Percentiles rank a stretch among this genome's conserved stretches.
Evolutionary conservation across 257 asterid species (phyloP).

Genomic region (Lithospermum erythrorhizon): DNA sequence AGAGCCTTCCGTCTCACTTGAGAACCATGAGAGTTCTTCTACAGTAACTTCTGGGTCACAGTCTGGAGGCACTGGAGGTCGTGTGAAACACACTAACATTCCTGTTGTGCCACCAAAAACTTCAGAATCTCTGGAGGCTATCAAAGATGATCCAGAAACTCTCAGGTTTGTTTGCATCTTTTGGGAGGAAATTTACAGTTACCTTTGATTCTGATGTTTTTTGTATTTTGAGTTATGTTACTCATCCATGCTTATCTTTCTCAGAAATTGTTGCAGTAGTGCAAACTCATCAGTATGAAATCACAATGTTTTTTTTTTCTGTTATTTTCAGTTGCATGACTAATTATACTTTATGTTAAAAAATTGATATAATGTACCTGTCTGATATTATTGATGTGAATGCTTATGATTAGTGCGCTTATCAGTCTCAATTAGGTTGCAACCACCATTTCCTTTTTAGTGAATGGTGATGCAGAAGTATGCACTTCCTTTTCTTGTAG

Average conservation of each 20-base stretch:
- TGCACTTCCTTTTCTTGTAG: neutral
- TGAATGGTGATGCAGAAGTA: neutral
- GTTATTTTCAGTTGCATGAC: no score
- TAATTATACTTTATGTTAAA: no score
- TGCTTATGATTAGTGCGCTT: neutral
- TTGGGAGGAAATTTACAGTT: neutral
- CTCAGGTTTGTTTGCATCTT: slow-evolving; percentile 45
- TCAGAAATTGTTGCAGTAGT: no score
- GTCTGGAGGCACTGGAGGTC: slow-evolving; percentile 18
- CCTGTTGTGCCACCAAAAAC: slow-evolving; percentile 26
- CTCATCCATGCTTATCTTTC: no score
- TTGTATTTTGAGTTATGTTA: neutral
- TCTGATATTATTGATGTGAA: neutral
- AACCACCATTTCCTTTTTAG: neutral
- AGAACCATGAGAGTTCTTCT: slow-evolving; percentile 20
- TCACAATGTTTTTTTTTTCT: no score
- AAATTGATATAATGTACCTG: neutral
- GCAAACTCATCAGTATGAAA: no score
- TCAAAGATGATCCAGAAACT: slow-evolving; percentile 73
- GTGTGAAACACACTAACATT: no score
- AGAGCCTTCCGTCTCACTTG: slow-evolving; percentile 34
- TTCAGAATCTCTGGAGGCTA: slow-evolving; percentile 45
- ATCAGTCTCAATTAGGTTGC: neutral
- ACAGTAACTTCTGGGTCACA: slow-evolving; percentile 21
- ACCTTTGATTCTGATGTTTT: neutral